These are phyloP conservation scores for Didymella segeticola DNA, from an alignment of 2,329 filamentous ascomycete genomes.

Conservation along the genomic window DNA sequence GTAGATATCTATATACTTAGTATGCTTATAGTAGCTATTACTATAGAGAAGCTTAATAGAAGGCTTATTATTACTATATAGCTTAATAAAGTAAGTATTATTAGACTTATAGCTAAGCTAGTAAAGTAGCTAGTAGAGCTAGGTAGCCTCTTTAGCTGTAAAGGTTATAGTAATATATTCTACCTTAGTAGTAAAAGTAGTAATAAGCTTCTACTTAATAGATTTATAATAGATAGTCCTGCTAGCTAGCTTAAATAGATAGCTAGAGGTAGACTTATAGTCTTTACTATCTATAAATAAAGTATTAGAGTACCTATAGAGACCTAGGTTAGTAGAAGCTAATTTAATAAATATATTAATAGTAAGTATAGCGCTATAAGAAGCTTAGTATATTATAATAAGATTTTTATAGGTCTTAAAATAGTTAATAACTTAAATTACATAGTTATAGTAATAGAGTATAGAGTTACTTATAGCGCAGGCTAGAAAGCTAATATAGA, in stretches of 20 bases:
- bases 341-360: not conserved
- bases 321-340: not conserved
- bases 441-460: not conserved
- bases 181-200: not conserved
- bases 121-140: not conserved
- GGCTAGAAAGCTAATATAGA: not conserved
- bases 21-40: not conserved
- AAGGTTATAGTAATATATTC: not conserved
- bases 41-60: not conserved
- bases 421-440: not conserved
- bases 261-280: not conserved
- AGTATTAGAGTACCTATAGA: not conserved
- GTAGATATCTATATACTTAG: not conserved
- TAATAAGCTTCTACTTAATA: not conserved
- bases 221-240: not conserved
- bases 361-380: not conserved
- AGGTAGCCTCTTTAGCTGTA: not conserved
- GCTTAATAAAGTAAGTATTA: not conserved
- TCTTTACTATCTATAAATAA: not conserved
- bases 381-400: not conserved
- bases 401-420: not conserved
- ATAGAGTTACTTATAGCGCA: not conserved
- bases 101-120: not conserved
- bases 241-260: not conserved
- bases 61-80: not conserved